phyloP scores from a whole-genome alignment of 2,329 filamentous ascomycete genomes.

The Dendryphion nanum region DNA sequence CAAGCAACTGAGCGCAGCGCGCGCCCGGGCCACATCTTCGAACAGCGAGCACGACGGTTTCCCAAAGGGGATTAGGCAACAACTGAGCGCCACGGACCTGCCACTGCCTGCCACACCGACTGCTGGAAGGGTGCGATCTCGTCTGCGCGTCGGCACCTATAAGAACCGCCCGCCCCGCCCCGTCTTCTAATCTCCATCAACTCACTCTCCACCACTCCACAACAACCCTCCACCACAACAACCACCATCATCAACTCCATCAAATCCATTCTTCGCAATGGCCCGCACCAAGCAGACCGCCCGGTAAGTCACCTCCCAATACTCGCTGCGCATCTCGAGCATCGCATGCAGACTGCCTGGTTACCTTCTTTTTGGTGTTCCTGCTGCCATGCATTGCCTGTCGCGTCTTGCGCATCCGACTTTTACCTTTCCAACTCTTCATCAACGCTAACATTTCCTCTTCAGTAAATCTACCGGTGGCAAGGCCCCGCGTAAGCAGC shows the following conservation, averaged over 20 bases:
- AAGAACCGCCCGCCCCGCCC: slow-evolving; percentile 33
- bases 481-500: slow-evolving; percentile 85
- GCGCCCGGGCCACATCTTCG: too few species aligned
- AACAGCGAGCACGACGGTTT: too few species aligned
- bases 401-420: too few species aligned
- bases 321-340: slow-evolving; percentile 15
- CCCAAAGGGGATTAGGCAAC: too few species aligned
- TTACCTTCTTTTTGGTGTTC: too few species aligned
- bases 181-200: slow-evolving; percentile 33
- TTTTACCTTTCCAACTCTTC: slow-evolving; percentile 6
- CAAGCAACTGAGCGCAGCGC: too few species aligned
- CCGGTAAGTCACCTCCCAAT: slow-evolving; percentile 45
- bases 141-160: too few species aligned
- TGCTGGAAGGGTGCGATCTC: too few species aligned
- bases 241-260: slow-evolving; percentile 15
- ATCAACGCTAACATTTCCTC: slow-evolving; percentile 32
- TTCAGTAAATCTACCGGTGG: slow-evolving; percentile 72
- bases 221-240: slow-evolving; percentile 7
- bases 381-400: too few species aligned
- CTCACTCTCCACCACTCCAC: slow-evolving; percentile 23
- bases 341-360: slow-evolving; percentile 21
- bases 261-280: slow-evolving; percentile 40
- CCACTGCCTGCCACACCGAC: too few species aligned
- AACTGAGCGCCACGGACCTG: too few species aligned
- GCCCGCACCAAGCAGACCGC: slow-evolving; percentile 58